Percentiles rank a stretch among this genome's conserved stretches.
Conservation (phyloP, 1,284 basidiomycete species). For the Volvariella volvacea region DNA sequence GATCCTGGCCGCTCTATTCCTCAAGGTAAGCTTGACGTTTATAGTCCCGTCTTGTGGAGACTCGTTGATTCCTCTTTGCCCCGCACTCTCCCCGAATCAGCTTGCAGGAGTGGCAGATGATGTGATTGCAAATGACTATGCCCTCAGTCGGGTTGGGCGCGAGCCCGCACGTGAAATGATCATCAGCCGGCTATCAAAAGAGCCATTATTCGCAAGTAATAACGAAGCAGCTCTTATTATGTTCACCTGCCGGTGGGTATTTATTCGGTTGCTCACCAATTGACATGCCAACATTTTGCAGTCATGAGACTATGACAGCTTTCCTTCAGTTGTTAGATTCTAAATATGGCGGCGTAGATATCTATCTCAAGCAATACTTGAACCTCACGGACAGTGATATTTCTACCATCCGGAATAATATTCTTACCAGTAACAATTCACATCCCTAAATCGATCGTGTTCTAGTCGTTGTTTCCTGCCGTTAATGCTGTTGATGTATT, state of each 20-base stretch:
- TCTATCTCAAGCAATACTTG: conserved; percentile 48
- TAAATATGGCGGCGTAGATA: conserved; percentile 62
- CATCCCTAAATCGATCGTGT: conserved; percentile 5
- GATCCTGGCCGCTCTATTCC: conserved; percentile 62
- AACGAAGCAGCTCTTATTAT: conserved; percentile 69
- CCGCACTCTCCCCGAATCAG: conserved; percentile 32
- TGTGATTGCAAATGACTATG: conserved; percentile 64
- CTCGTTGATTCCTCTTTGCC: not conserved
- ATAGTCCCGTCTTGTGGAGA: too few relatives aligned
- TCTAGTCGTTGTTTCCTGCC: conserved; percentile 1
- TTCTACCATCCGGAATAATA: conserved; percentile 47
- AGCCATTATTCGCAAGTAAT: conserved; percentile 65
- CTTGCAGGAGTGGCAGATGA: conserved; percentile 63
- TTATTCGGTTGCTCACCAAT: too few relatives aligned
- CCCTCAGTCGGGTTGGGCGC: conserved; percentile 66
- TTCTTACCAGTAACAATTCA: conserved; percentile 32
- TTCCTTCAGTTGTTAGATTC: conserved; percentile 53
- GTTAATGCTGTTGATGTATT: not conserved
- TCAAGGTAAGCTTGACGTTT: conserved; percentile 64
- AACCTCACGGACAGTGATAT: conserved; percentile 57
- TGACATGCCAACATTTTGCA: too few relatives aligned
- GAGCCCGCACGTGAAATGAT: conserved; percentile 68
- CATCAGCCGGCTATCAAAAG: conserved; percentile 56
- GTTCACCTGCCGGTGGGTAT: conserved; percentile 62
- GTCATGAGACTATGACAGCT: conserved; percentile 55